Conservation (phyloP, 306 rosid genomes). For the Alnus glutinosa region DNA sequence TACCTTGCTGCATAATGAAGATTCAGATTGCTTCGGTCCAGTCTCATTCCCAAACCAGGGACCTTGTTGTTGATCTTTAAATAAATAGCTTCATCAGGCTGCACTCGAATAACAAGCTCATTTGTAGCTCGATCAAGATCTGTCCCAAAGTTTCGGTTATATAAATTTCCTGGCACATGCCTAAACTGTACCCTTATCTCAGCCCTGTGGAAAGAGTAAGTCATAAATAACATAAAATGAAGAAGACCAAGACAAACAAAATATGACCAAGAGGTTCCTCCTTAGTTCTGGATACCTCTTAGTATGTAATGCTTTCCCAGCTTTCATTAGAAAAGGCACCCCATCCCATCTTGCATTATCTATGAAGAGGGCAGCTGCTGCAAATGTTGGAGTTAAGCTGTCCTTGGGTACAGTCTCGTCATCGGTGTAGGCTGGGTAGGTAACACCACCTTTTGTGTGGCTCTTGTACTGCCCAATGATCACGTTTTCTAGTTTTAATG, state of each 20-base stretch:
- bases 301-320: constrained; percentile 85
- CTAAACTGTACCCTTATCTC: constrained; percentile 95
- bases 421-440: constrained; percentile 73
- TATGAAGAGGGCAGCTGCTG: constrained; percentile 90
- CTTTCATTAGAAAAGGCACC: constrained; percentile 91
- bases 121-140: constrained; percentile 79
- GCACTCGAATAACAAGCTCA: constrained; percentile 89
- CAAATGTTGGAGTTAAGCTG: constrained; percentile 92
- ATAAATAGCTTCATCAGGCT: constrained; percentile 91
- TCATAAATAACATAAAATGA: background rate
- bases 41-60: constrained; percentile 85
- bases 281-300: constrained; percentile 50
- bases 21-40: constrained; percentile 81
- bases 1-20: constrained; percentile 90
- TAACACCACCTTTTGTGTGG: constrained; percentile 73
- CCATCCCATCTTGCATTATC: constrained; percentile 97
- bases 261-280: background rate
- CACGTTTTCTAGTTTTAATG: constrained; percentile 60
- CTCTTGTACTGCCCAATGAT: constrained; percentile 81
- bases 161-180: constrained; percentile 87
- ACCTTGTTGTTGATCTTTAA: constrained; percentile 88
- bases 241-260: constrained; percentile 1
- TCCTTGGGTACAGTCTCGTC: constrained; percentile 80
- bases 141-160: constrained; percentile 69
- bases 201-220: constrained; percentile 44